A percentile compares a stretch with the other conserved stretches of the same genome.
These are phyloP conservation scores for Zelonia costaricensis DNA, from an alignment of 208 protist genomes.

Conservation along the genomic window DNA sequence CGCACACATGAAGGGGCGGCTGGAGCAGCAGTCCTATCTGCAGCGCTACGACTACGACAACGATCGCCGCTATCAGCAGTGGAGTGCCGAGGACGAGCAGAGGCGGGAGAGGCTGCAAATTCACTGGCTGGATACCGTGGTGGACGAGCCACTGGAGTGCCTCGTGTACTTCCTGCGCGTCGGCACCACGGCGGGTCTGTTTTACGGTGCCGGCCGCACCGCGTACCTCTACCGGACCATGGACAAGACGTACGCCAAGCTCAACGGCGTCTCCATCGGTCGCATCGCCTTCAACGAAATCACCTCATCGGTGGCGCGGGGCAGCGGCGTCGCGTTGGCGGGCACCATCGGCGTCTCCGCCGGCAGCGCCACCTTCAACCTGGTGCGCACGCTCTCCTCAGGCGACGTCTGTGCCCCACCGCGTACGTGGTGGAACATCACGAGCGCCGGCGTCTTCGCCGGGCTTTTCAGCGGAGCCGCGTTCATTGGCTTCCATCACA, in stretches of 20 bases:
- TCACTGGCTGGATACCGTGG: slow-evolving; percentile 79
- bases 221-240: slow-evolving; percentile 86
- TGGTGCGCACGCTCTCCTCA: slow-evolving; percentile 19
- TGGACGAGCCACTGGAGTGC: slow-evolving; percentile 54
- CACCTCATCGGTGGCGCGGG: slow-evolving; percentile 61
- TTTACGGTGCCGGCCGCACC: slow-evolving; percentile 77
- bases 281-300: slow-evolving; percentile 72
- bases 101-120: slow-evolving; percentile 65
- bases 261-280: slow-evolving; percentile 75
- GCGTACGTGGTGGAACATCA: slow-evolving; percentile 66
- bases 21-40: slow-evolving; percentile 27
- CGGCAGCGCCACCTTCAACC: slow-evolving; percentile 50
- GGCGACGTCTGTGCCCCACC: slow-evolving; percentile 54
- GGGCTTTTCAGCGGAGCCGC: slow-evolving; percentile 54
- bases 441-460: slow-evolving; percentile 28
- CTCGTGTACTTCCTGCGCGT: slow-evolving; percentile 68
- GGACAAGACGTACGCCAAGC: slow-evolving; percentile 87
- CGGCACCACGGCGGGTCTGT: slow-evolving; percentile 68
- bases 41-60: slow-evolving; percentile 75
- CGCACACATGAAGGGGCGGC: slow-evolving; percentile 43
- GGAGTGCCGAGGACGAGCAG: slow-evolving; percentile 60
- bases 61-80: slow-evolving; percentile 77
- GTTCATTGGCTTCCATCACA: slow-evolving; percentile 51
- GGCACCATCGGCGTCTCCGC: slow-evolving; percentile 48
- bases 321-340: slow-evolving; percentile 42